These are phyloP conservation scores for Ziziphus jujuba DNA, from an alignment of 306 rosid genomes.

Conservation along the genomic window DNA sequence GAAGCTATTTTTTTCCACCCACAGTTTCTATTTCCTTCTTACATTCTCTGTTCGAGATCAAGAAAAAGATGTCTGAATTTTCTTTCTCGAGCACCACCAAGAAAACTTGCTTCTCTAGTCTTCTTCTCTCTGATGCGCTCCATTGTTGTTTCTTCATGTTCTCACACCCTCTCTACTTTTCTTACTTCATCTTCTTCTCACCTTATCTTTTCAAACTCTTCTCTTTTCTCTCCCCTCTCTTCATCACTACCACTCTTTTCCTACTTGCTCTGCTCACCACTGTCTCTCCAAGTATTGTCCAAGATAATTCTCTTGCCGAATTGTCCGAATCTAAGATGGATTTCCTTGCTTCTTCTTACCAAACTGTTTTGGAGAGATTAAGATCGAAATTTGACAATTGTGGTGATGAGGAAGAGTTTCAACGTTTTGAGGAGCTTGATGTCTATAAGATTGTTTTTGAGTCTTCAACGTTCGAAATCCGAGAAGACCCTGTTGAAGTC, in stretches of 20 bases:
- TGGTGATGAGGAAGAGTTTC: constrained; percentile 32
- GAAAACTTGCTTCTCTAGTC: constrained; percentile 40
- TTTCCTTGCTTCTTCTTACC: constrained; percentile 40
- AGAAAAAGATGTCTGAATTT: constrained; percentile 50
- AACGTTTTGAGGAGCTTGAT: constrained; percentile 63
- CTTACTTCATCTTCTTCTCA: constrained; percentile 80
- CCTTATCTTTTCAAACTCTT: constrained; percentile 72
- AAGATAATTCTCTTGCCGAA: constrained; percentile 28
- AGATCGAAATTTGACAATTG: constrained; percentile 32
- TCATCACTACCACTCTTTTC: constrained; percentile 69
- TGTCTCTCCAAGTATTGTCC: constrained; percentile 49
- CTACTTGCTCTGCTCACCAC: constrained; percentile 60
- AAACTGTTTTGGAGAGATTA: constrained; percentile 29
- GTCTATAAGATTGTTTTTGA: constrained; percentile 79
- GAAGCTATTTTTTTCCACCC: constrained; percentile 9
- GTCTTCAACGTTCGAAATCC: constrained; percentile 45
- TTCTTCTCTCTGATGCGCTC: constrained; percentile 42
- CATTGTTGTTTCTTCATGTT: constrained; percentile 50
- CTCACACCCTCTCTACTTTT: constrained; percentile 89
- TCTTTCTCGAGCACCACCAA: constrained; percentile 46
- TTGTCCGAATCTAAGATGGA: constrained; percentile 39
- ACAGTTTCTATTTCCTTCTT: too few species aligned
- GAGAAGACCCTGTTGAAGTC: constrained; percentile 27
- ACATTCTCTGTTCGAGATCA: constrained; percentile 27
- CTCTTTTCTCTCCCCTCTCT: constrained; percentile 86